Base-by-base conservation (phyloP, 1,139 yeast species). In the Geotrichum aggregatum region DNA sequence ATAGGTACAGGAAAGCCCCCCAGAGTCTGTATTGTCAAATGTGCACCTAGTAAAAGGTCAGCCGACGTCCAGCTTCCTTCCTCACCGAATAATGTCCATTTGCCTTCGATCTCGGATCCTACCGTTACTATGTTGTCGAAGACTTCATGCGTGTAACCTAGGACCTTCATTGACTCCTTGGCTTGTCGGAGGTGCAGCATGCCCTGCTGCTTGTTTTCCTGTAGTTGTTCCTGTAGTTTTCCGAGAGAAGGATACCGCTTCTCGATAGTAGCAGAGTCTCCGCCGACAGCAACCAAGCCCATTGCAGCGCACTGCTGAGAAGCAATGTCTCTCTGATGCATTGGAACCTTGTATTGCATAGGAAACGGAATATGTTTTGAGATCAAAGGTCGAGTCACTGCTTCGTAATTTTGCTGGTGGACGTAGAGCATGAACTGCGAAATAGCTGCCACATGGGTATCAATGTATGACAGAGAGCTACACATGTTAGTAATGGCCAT, bases 331-430 rank as follows among this genome's bases (percentile, higher is more conserved):
- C 78, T 74, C 56, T 78, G 76, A 45, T 74, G 72, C 53, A 84
- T 63, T 0, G 95, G 89, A 40, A 86, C 82, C 56, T 82, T 82
- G 66, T 87, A 87, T 78, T 87, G 91, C 83, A 87, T 80, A 4
- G 96, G 96, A 68, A 87, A 87, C 2, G 92, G 87, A 34, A 87
- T 71, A 57, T 81, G 74, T 3, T 70, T 61, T 35, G 78, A 72
- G 63, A 84, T 83, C 26, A 79, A 66, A 44, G 83, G 82, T 52
- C 94, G 73, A 1, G 91, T 80, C 54, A 76, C 80, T 14, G 72
- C 64, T 59, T 82, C 89, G 66, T 84, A 87, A 67, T 87, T 87
- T 31, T 70, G 71, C 31, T 76, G 73, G 58, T 82, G 78, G 47
- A 84, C 70, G 62, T 78, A 87, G 41, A 83, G 67, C 53, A 82